Evolutionary conservation across 768 basidiomycete genomes (phyloP).

Genomic region (Collybia mongolica): DNA sequence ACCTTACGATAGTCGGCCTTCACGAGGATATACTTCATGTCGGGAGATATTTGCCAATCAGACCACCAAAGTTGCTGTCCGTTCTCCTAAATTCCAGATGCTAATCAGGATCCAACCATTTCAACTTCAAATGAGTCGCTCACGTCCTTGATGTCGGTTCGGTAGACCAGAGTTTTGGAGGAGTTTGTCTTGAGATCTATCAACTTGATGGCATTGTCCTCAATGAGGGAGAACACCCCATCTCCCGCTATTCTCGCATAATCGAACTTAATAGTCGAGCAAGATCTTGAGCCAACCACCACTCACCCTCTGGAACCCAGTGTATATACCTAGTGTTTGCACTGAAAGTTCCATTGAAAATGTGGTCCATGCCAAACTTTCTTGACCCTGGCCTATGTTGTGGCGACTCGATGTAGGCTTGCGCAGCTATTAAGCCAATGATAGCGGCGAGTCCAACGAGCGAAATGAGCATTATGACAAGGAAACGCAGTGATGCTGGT

Average conservation of each 20-base stretch:
- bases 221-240: constrained; percentile 77
- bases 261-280: neutral
- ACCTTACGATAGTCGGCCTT: constrained; percentile 77
- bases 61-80: constrained; percentile 50
- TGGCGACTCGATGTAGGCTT: constrained; percentile 60
- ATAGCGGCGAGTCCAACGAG: constrained; percentile 60
- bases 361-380: constrained; percentile 83
- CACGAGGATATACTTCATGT: constrained; percentile 87
- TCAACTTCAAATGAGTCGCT: constrained; percentile 13
- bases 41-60: constrained; percentile 83
- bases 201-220: constrained; percentile 68
- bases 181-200: constrained; percentile 78
- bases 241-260: constrained; percentile 69
- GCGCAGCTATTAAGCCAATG: constrained; percentile 79
- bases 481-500: constrained; percentile 53
- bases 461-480: constrained; percentile 58
- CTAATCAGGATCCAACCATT: neutral
- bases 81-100: constrained; percentile 42
- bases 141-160: constrained; percentile 66
- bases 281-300: neutral
- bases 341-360: constrained; percentile 89
- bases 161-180: constrained; percentile 58
- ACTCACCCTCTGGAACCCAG: constrained; percentile 92
- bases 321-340: constrained; percentile 46
- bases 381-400: constrained; percentile 52